Evolutionary conservation across 2,329 filamentous ascomycete species (phyloP).

Genomic region (Ophiostoma triangulosporum): DNA sequence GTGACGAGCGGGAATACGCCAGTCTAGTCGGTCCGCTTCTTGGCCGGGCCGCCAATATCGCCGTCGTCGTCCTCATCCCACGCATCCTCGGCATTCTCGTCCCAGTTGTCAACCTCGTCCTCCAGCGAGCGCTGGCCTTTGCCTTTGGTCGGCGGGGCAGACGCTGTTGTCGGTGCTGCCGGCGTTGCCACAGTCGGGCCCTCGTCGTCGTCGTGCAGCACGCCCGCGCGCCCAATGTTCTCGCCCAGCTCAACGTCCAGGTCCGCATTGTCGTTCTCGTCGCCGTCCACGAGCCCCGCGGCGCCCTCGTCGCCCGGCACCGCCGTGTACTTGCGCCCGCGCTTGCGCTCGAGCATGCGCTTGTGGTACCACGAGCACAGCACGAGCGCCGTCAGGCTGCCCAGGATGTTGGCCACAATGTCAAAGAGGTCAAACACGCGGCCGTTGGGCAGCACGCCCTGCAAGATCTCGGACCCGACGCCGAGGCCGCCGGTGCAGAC

Average conservation of each 20-base stretch:
- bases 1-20: not conserved
- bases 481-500: slow-evolving; percentile 62
- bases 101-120: slow-evolving; percentile 84
- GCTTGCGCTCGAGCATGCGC: slow-evolving; percentile 82
- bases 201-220: slow-evolving; percentile 36
- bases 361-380: slow-evolving; percentile 87
- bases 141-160: slow-evolving; percentile 10
- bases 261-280: slow-evolving; percentile 37
- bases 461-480: slow-evolving; percentile 62
- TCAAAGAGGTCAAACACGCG: slow-evolving; percentile 66
- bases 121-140: slow-evolving; percentile 38
- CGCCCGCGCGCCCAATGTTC: slow-evolving; percentile 22
- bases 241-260: slow-evolving; percentile 68
- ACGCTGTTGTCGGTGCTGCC: slow-evolving; percentile 42
- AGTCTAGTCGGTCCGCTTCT: slow-evolving; percentile 19
- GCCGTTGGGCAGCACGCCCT: slow-evolving; percentile 60
- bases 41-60: slow-evolving; percentile 5
- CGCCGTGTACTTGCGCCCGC: slow-evolving; percentile 58
- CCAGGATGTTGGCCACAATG: slow-evolving; percentile 75
- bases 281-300: slow-evolving; percentile 57
- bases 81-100: slow-evolving; percentile 58
- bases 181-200: not conserved
- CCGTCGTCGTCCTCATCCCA: slow-evolving; percentile 35
- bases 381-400: slow-evolving; percentile 56
- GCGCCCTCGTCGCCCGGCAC: slow-evolving; percentile 47